phyloP scores from a whole-genome alignment of 2,329 filamentous ascomycete species.

The Tricladium varicosporioides region DNA sequence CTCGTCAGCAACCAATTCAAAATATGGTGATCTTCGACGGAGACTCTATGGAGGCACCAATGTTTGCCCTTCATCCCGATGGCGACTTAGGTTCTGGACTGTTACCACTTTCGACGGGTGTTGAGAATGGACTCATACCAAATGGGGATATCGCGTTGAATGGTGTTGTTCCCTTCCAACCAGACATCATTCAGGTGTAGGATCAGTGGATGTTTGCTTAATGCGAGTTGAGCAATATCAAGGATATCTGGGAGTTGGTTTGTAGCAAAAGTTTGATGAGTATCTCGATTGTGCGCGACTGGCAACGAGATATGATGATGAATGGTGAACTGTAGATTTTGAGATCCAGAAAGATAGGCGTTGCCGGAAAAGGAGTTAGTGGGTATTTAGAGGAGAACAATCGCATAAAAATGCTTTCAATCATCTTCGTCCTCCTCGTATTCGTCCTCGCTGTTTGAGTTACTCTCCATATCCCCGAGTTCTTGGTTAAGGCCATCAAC shows the following conservation, averaged over 20 bases:
- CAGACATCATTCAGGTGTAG: slow-evolving; percentile 23
- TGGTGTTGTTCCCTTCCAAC: slow-evolving; percentile 21
- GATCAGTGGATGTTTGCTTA: not conserved
- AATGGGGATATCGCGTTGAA: slow-evolving; percentile 14
- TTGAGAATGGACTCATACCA: slow-evolving; percentile 23
- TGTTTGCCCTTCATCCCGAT: slow-evolving; percentile 79
- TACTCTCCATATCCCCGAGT: slow-evolving; percentile 21
- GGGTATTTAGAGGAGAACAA: slow-evolving; percentile 4
- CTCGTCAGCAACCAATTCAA: slow-evolving; percentile 90
- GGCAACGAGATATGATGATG: not conserved
- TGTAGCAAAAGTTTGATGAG: not conserved
- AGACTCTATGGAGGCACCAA: slow-evolving; percentile 70
- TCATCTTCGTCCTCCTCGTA: slow-evolving; percentile 25
- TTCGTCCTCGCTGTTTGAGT: slow-evolving; percentile 8
- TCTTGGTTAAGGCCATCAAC: slow-evolving; percentile 26
- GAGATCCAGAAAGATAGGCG: not conserved
- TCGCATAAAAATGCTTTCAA: slow-evolving; percentile 5
- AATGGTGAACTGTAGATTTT: not conserved
- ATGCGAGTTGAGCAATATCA: not conserved
- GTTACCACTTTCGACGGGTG: slow-evolving; percentile 35
- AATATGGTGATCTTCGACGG: slow-evolving; percentile 94
- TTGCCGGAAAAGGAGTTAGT: slow-evolving; percentile 2
- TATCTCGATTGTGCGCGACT: not conserved
- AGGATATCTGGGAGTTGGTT: not conserved
- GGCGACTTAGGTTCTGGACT: slow-evolving; percentile 50